Evolutionary conservation across 768 basidiomycete species (phyloP).

Genomic region (Hygrophorus russula): DNA sequence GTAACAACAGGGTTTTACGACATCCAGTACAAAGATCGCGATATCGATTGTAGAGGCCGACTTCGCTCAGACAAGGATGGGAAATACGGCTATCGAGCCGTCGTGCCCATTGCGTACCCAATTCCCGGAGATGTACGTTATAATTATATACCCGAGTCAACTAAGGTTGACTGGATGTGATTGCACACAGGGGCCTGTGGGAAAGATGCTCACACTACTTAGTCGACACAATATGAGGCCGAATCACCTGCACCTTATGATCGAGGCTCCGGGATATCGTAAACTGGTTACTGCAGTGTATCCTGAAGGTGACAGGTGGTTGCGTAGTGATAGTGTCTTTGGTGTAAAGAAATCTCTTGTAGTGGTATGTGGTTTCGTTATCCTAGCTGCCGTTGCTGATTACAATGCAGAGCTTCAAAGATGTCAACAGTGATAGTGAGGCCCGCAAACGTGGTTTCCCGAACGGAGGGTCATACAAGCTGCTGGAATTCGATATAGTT

Average conservation of each 20-base stretch:
- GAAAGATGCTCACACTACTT: constrained; percentile 40
- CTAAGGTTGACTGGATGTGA: not conserved
- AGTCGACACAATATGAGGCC: constrained; percentile 69
- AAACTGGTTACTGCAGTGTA: constrained; percentile 68
- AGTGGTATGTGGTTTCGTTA: constrained; percentile 41
- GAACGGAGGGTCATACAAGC: constrained; percentile 6
- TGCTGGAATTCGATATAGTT: constrained; percentile 8
- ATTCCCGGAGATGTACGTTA: constrained; percentile 51
- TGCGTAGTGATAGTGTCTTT: constrained; percentile 68
- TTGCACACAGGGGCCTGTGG: constrained; percentile 40
- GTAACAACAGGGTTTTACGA: not conserved
- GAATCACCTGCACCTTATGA: constrained; percentile 67
- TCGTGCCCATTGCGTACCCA: constrained; percentile 65
- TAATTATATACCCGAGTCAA: not conserved
- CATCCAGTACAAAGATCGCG: constrained; percentile 41
- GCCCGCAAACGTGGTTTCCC: constrained; percentile 6
- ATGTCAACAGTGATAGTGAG: constrained; percentile 5
- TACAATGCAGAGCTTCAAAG: not conserved
- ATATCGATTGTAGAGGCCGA: constrained; percentile 67
- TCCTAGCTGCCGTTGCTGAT: not conserved
- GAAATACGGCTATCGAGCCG: constrained; percentile 55
- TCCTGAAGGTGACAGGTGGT: constrained; percentile 54
- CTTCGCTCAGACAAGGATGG: constrained; percentile 51
- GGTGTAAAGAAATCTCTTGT: constrained; percentile 74
- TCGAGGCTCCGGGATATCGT: constrained; percentile 63